phyloP scores from a whole-genome alignment of 1,284 basidiomycete genomes.

The Moesziomyces globuligerus region DNA sequence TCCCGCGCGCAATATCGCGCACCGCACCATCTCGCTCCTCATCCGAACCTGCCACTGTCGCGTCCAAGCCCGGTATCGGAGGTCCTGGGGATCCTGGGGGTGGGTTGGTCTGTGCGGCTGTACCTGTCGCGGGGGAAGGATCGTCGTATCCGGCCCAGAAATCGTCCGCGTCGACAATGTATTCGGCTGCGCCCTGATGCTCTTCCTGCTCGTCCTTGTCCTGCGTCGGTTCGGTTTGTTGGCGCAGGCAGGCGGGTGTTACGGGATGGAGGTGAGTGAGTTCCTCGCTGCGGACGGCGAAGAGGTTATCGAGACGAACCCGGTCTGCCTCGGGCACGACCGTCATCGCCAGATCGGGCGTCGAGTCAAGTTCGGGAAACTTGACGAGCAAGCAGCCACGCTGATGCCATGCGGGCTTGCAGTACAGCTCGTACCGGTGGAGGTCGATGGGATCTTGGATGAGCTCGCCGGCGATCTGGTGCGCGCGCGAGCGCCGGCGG shows the following conservation, averaged over 20 bases:
- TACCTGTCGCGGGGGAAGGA: background rate
- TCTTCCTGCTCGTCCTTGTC: background rate
- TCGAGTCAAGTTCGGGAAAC: conserved; percentile 2
- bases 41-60: no score
- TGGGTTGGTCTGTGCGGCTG: background rate
- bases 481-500: background rate
- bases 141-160: conserved; percentile 45
- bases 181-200: conserved; percentile 19
- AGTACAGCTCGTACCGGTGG: conserved; percentile 2
- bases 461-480: background rate
- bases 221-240: no score
- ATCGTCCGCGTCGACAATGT: conserved; percentile 42
- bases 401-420: conserved; percentile 11
- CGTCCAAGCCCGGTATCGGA: no score
- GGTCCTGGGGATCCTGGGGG: background rate
- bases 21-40: conserved; percentile 6
- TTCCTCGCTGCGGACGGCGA: background rate
- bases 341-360: background rate
- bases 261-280: no score
- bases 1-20: conserved; percentile 28
- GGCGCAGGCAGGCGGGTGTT: no score
- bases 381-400: background rate
- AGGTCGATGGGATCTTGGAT: conserved; percentile 17
- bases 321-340: background rate
- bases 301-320: conserved; percentile 29